phyloP scores from a whole-genome alignment of 768 basidiomycete genomes.

The Suillus lakei region DNA sequence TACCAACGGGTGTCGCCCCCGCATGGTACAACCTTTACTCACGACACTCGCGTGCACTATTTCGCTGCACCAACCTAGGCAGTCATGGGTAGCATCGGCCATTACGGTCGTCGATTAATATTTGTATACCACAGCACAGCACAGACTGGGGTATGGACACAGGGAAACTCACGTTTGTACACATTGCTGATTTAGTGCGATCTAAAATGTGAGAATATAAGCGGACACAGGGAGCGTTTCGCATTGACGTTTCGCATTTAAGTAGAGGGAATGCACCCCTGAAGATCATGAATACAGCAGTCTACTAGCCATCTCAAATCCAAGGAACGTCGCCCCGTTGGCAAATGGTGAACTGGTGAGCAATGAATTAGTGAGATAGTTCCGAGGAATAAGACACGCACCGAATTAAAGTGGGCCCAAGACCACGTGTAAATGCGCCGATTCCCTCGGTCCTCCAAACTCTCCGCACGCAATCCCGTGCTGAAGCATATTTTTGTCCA shows the following conservation, averaged over 20 bases:
- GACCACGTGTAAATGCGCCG: slow-evolving; percentile 88
- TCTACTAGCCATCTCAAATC: slow-evolving; percentile 91
- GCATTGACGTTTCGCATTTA: not conserved
- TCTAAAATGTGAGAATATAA: not conserved
- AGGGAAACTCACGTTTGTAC: not conserved
- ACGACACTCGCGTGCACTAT: not conserved
- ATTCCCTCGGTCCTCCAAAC: slow-evolving; percentile 86
- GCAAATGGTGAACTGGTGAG: slow-evolving; percentile 84
- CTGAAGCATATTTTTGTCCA: slow-evolving; percentile 82
- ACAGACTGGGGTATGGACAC: too few relatives aligned
- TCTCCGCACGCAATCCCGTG: slow-evolving; percentile 80
- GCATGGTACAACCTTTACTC: not conserved
- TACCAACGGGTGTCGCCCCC: not conserved
- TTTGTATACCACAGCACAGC: not conserved
- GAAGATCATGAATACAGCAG: slow-evolving; percentile 49
- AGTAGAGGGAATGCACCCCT: not conserved
- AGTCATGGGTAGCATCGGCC: not conserved
- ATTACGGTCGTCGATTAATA: not conserved
- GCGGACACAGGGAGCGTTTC: not conserved
- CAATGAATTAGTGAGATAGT: slow-evolving; percentile 12
- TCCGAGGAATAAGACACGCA: slow-evolving; percentile 38
- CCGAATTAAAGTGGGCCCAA: slow-evolving; percentile 92
- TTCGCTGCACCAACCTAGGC: not conserved
- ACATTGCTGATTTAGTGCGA: not conserved
- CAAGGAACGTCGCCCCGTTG: slow-evolving; percentile 96